Evolutionary conservation across 2,329 filamentous ascomycete species (phyloP), one percentile per base, ranked within the genome.

Genomic region (Diaporthe sp.): DNA sequence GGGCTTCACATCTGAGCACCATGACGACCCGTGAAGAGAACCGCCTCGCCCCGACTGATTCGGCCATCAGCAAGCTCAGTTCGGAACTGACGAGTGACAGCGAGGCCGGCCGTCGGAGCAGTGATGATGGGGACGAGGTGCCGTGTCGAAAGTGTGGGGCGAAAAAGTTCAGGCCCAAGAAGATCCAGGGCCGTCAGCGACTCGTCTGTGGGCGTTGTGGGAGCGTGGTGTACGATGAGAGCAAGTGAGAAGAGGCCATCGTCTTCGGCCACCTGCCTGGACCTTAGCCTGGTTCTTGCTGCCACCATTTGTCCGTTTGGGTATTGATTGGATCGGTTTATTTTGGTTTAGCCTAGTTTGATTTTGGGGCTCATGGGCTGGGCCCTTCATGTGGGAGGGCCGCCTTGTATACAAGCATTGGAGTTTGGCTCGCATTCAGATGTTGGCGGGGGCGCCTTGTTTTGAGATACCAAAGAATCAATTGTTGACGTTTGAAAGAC

Each of bases 161-260:
- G 28, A 90, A 91, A 7, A 74, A 69, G 75, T 95, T 95, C 77
- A 90, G 90, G 77, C 89, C 89, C 2, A 90, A 88, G 77, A 90
- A 88, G 75, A 83, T 87, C 5, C 87, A 85, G 38, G 87, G 87
- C 10, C 85, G 85, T 70, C 89, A 91, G 80, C 86, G 86, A 75
- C 82, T 94, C 77, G 86, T 92, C n/a, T 94, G 92, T 81, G 87
- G 87, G 47, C 87, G 85, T 60, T 94, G 87, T 76, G 87, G 87
- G 4, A 81, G 78, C 57, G 73, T 79, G 13, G 77, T 79, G 42
- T 70, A 40, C 25, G 77, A 78, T 19, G 74, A 77, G 17, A 61
- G 50, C 9, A 74, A 17, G 33, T 74, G 50, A 71, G 28, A n/a
- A 33, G 19, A 2, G 19, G 9, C 38, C 30, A 40, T 38, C 12